These are phyloP conservation scores for Colletotrichum trifolii DNA, from an alignment of 2,329 filamentous ascomycete genomes.

Conservation along the genomic window DNA sequence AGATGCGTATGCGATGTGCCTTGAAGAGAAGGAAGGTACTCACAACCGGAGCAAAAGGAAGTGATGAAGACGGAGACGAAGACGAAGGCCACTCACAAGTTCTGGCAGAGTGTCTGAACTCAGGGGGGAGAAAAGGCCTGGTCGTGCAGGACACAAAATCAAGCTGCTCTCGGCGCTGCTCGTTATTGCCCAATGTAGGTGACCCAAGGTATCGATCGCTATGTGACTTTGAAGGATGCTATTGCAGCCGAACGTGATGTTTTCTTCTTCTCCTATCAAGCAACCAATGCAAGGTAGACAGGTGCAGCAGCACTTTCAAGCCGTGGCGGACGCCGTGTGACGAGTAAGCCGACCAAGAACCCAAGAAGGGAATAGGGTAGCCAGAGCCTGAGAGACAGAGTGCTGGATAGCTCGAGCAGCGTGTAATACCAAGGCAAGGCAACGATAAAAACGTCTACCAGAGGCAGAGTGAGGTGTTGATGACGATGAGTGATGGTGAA, in stretches of 20 bases:
- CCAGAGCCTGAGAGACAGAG: not conserved
- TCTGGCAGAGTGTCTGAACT: no score
- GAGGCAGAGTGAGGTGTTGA: no score
- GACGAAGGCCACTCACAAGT: no score
- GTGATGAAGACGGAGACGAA: not conserved
- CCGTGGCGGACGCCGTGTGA: slow-evolving; percentile 16
- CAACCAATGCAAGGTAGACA: slow-evolving; percentile 21
- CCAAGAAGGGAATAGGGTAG: not conserved
- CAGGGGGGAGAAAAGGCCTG: no score
- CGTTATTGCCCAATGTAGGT: not conserved
- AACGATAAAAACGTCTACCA: no score
- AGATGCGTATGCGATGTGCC: not conserved
- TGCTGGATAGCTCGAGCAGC: not conserved
- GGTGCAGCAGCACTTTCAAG: slow-evolving; percentile 7
- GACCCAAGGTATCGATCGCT: not conserved
- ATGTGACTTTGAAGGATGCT: not conserved
- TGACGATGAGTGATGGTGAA: no score
- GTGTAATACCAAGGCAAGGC: no score
- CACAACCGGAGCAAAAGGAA: not conserved
- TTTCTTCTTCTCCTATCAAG: slow-evolving; percentile 20
- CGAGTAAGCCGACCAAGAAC: slow-evolving; percentile 4
- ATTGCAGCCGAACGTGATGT: slow-evolving; percentile 3
- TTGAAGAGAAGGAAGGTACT: no score
- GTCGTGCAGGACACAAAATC: no score
- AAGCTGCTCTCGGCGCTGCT: no score